A percentile compares a stretch with the other conserved stretches of the same genome.
Conservation (phyloP, 805 yeast species). For the Pichia sporocuriosa region DNA sequence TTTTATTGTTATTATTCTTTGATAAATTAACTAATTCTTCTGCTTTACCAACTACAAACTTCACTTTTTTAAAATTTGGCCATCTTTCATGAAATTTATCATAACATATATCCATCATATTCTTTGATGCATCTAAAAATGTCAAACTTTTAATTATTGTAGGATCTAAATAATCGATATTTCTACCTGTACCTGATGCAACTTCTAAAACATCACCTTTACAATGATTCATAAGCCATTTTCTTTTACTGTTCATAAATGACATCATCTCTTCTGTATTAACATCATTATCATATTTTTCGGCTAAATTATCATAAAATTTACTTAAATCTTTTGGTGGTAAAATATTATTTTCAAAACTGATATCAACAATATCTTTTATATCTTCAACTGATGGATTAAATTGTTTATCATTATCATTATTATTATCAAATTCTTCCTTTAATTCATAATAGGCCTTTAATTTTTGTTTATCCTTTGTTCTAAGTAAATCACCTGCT, state of each 20-base stretch:
- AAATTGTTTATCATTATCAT: conserved; percentile 20
- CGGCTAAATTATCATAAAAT: conserved; percentile 73
- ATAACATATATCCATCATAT: conserved; percentile 79
- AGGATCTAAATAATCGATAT: conserved; percentile 65
- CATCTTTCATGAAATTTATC: conserved; percentile 62
- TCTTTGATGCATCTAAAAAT: conserved; percentile 73
- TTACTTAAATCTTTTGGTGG: conserved; percentile 76
- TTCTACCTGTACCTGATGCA: conserved; percentile 94
- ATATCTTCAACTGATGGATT: conserved; percentile 33
- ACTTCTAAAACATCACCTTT: conserved; percentile 91
- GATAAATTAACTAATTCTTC: conserved; percentile 61
- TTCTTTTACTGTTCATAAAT: conserved; percentile 57
- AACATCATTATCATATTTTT: conserved; percentile 72
- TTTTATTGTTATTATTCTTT: conserved; percentile 21
- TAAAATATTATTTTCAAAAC: conserved; percentile 39
- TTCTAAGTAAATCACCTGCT: conserved; percentile 49
- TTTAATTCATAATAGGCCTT: conserved; percentile 52
- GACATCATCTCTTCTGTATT: conserved; percentile 64
- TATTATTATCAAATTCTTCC: conserved; percentile 25
- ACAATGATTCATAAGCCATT: conserved; percentile 71
- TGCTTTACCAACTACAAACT: conserved; percentile 86
- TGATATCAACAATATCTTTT: conserved; percentile 21
- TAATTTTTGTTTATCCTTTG: conserved; percentile 55
- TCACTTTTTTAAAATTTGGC: conserved; percentile 66
- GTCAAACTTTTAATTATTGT: conserved; percentile 64